Conservation (phyloP, 192 early-diverging fungal genomes). For the Linderina pennispora region DNA sequence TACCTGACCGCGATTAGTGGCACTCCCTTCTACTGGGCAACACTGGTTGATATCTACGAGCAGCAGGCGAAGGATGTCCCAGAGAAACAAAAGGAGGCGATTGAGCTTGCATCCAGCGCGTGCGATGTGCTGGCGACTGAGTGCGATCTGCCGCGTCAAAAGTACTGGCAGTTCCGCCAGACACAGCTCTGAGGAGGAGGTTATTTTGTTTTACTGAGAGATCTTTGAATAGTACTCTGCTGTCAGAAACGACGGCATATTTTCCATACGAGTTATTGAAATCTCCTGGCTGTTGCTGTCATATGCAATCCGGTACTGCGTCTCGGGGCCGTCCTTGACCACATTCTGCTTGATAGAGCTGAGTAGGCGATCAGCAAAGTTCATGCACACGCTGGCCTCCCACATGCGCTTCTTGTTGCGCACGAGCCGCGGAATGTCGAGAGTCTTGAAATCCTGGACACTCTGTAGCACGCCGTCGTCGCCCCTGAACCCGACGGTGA, state of each 20-base stretch:
- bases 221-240: conserved; percentile 13
- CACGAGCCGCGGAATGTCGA: conserved; percentile 76
- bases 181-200: not conserved
- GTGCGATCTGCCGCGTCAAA: conserved; percentile 26
- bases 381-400: conserved; percentile 81
- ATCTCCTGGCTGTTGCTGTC: conserved; percentile 11
- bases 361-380: conserved; percentile 68
- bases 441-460: conserved; percentile 64
- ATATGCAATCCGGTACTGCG: conserved; percentile 33
- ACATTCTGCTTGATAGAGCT: conserved; percentile 16
- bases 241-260: conserved; percentile 19
- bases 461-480: conserved; percentile 51
- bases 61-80: conserved; percentile 9
- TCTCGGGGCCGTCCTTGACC: conserved; percentile 15
- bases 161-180: conserved; percentile 42
- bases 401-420: conserved; percentile 61
- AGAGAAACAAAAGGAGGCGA: conserved; percentile 3
- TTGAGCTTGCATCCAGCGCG: conserved; percentile 9
- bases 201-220: not conserved
- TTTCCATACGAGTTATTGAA: conserved; percentile 6
- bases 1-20: conserved; percentile 9
- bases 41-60: conserved; percentile 41
- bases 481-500: conserved; percentile 84
- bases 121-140: conserved; percentile 23
- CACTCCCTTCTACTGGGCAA: conserved; percentile 43